A percentile compares a stretch with the other conserved stretches of the same genome.
Conservation (phyloP, 2,329 filamentous ascomycete species). For the Parastagonospora nodorum region DNA sequence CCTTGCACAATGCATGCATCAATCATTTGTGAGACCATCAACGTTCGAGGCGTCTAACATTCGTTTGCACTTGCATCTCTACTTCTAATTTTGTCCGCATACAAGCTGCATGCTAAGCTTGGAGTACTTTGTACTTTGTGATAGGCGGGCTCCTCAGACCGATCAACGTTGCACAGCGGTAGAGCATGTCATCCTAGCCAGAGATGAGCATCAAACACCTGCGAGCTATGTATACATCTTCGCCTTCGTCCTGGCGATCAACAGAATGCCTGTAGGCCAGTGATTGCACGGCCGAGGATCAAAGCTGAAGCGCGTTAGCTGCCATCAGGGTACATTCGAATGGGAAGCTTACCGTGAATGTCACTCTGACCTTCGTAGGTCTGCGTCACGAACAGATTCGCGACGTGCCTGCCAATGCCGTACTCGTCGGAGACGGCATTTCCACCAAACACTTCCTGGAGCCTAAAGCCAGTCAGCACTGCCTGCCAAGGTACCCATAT, state of each 20-base stretch:
- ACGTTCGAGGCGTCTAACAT: conserved; percentile 19
- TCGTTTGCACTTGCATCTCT: conserved; percentile 21
- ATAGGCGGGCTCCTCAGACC: not conserved
- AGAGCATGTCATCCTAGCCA: not conserved
- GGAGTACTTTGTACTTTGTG: not conserved
- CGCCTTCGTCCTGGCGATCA: conserved; percentile 43
- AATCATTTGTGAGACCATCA: conserved; percentile 24
- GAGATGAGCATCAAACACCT: too few relatives aligned
- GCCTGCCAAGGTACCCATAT: not conserved
- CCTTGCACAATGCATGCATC: conserved; percentile 14
- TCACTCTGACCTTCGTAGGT: conserved; percentile 99
- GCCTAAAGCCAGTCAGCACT: conserved; percentile 46
- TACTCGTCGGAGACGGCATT: conserved; percentile 99
- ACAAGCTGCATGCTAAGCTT: conserved; percentile 23
- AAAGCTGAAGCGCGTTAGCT: conserved; percentile 49
- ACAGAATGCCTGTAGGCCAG: conserved; percentile 78
- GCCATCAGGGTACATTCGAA: conserved; percentile 1
- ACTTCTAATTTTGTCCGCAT: conserved; percentile 14
- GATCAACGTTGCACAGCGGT: not conserved
- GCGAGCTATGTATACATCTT: too few relatives aligned
- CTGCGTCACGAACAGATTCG: conserved; percentile 95
- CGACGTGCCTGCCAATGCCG: conserved; percentile 89
- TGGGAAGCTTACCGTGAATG: conserved; percentile 77
- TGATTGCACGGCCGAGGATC: conserved; percentile 58
- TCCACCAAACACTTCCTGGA: conserved; percentile 96